Base-by-base conservation (phyloP, 2,329 filamentous ascomycete species). In the Calonectria crousiana region DNA sequence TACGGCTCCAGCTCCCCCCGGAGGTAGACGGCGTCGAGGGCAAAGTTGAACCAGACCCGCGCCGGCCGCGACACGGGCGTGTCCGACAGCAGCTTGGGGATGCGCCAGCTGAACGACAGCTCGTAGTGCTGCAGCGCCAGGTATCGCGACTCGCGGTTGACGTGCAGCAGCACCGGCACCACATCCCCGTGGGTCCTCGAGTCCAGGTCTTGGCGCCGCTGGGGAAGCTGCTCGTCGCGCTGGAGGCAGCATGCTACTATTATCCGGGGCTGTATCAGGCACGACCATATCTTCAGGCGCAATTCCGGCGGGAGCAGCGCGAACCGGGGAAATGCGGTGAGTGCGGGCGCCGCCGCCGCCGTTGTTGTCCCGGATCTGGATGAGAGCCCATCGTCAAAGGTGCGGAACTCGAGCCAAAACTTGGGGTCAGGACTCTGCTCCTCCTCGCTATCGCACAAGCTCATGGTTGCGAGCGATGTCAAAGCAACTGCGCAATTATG, bases 11-110 rank as follows among this genome's bases (percentile, higher is more conserved):
- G 83, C 78, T 88, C 87, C 67, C 88, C 88, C 1, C 84, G 81
- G 51, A 90, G 84, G 73, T 88, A 86, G 32, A 90, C 82, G n/a
- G 85, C 83, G 82, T 90, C 88, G 34, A 82, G 81, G 30, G 72
- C 79, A 79, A 87, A 89, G 82, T 88, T 86, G 86, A 90, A 89
- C 84, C 85, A 89, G 18, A 86, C 84, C 34, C 81, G 81, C 2
- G 87, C 81, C 13, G 83, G 82, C 23, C 81, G 83, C 79, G 81
- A 83, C 69, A 82, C 74, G 49, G 82, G 82, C 73, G 81, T 82
- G 74, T 80, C 82, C 47, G 80, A 81, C 36, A 87, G 81, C 28
- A 85, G 82, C 69, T 82, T 84, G 23, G 87, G 88, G 64, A 87
- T 84, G 72, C 84, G 85, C 88, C 88, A 89, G 65, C 83, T 78